Evolutionary conservation across 164 flowering plant species (phyloP).

Genomic region (Sextonia rubra): DNA sequence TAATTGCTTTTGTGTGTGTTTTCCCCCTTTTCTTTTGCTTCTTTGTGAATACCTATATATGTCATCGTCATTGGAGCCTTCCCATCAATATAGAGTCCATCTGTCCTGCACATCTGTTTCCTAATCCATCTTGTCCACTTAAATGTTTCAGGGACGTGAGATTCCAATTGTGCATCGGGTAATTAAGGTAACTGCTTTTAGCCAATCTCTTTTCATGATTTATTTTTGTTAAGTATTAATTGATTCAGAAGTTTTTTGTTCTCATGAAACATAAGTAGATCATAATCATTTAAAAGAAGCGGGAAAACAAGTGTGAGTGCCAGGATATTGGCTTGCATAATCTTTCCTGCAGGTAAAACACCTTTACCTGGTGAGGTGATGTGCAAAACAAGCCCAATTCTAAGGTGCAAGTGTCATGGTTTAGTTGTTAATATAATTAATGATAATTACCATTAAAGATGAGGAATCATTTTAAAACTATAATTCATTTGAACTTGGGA

Average conservation of each 20-base stretch:
- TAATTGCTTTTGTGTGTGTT: too few relatives aligned
- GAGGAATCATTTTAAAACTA: too few relatives aligned
- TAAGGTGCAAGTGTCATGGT: too few relatives aligned
- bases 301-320: neutral
- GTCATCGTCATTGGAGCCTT: too few relatives aligned
- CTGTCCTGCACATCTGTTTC: neutral
- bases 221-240: neutral
- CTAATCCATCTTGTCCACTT: conserved; percentile 8
- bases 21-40: too few relatives aligned
- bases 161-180: conserved; percentile 91
- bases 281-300: neutral
- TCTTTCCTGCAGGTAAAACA: neutral
- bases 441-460: too few relatives aligned
- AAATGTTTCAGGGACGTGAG: conserved; percentile 56
- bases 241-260: neutral
- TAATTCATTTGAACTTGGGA: too few relatives aligned
- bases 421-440: too few relatives aligned
- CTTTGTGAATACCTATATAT: too few relatives aligned
- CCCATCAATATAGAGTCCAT: too few relatives aligned
- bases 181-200: conserved; percentile 49
- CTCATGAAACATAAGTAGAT: too few relatives aligned
- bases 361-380: neutral
- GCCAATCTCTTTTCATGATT: neutral
- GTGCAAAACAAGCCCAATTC: neutral
- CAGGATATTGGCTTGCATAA: neutral